phyloP scores from a whole-genome alignment of 2,329 filamentous ascomycete genomes.

The Fusarium decemcellulare region DNA sequence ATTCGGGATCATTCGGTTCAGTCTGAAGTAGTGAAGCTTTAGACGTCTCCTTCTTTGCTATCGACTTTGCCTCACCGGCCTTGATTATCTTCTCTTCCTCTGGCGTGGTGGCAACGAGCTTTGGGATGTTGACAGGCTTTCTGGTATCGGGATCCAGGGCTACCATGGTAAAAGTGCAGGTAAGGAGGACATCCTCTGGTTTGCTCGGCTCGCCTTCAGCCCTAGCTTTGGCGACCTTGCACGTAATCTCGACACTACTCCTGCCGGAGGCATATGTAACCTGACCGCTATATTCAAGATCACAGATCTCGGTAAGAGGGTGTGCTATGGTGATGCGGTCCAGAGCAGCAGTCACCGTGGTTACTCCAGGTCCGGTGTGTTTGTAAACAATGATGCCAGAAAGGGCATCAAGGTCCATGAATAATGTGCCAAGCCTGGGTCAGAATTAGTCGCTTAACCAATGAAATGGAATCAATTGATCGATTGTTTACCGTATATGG shows the following conservation, averaged over 20 bases:
- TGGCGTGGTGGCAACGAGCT: constrained; percentile 41
- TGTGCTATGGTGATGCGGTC: constrained; percentile 73
- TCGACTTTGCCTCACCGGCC: constrained; percentile 45
- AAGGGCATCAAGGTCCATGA: constrained; percentile 86
- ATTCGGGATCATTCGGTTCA: constrained; percentile 48
- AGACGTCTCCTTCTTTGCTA: constrained; percentile 43
- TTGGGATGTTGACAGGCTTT: constrained; percentile 46
- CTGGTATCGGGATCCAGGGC: constrained; percentile 47
- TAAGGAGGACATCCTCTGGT: constrained; percentile 61
- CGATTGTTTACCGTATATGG: constrained; percentile 68
- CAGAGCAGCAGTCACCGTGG: constrained; percentile 64
- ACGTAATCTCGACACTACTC: constrained; percentile 81
- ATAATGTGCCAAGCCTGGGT: constrained; percentile 72
- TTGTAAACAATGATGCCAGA: constrained; percentile 84
- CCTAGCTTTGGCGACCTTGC: constrained; percentile 79
- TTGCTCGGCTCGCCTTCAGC: constrained; percentile 67
- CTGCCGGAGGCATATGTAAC: constrained; percentile 79
- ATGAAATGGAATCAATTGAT: too few relatives aligned
- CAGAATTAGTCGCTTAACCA: neutral
- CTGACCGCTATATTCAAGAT: constrained; percentile 77
- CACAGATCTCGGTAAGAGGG: constrained; percentile 82
- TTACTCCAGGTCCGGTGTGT: constrained; percentile 69
- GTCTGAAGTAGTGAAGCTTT: constrained; percentile 45
- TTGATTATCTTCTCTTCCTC: constrained; percentile 48
- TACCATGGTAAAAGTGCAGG: constrained; percentile 55